These are phyloP conservation scores for Taphrina communis DNA, from an alignment of 1,139 yeast genomes.

Conservation along the genomic window DNA sequence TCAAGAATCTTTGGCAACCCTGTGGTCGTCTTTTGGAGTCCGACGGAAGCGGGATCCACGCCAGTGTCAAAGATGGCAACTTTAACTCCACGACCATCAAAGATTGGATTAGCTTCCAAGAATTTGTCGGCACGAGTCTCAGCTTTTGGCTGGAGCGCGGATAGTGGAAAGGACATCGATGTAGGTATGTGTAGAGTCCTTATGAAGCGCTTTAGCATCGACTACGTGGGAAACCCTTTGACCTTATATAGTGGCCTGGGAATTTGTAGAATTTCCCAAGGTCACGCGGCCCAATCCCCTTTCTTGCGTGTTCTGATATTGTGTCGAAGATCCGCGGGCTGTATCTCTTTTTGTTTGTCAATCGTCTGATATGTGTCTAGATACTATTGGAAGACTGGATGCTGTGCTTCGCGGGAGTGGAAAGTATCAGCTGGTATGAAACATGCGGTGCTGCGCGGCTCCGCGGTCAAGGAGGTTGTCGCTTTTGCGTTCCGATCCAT, in stretches of 20 bases:
- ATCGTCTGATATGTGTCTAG: not conserved
- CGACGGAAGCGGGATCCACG: constrained; percentile 44
- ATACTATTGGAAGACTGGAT: too few relatives aligned
- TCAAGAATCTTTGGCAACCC: constrained; percentile 43
- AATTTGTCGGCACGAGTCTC: constrained; percentile 43
- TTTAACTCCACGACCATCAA: constrained; percentile 43
- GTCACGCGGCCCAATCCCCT: not conserved
- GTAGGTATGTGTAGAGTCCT: constrained; percentile 19
- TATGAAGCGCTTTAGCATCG: constrained; percentile 17
- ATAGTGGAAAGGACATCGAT: constrained; percentile 12
- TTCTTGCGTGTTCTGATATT: not conserved
- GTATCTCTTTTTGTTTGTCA: not conserved
- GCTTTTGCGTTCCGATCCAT: too few relatives aligned
- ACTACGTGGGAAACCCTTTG: not conserved
- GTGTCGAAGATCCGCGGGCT: not conserved
- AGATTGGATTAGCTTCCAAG: constrained; percentile 39
- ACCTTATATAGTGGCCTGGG: not conserved
- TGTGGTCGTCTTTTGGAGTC: constrained; percentile 39
- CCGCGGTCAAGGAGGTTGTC: not conserved
- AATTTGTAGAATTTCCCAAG: not conserved
- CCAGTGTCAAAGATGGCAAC: constrained; percentile 45
- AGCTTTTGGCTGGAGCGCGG: constrained; percentile 29
- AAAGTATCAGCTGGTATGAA: too few relatives aligned
- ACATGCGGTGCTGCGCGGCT: not conserved
- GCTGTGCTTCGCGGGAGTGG: too few relatives aligned